Conservation (phyloP, 495 filamentous ascomycete genomes). For the Penicillium desertorum region DNA sequence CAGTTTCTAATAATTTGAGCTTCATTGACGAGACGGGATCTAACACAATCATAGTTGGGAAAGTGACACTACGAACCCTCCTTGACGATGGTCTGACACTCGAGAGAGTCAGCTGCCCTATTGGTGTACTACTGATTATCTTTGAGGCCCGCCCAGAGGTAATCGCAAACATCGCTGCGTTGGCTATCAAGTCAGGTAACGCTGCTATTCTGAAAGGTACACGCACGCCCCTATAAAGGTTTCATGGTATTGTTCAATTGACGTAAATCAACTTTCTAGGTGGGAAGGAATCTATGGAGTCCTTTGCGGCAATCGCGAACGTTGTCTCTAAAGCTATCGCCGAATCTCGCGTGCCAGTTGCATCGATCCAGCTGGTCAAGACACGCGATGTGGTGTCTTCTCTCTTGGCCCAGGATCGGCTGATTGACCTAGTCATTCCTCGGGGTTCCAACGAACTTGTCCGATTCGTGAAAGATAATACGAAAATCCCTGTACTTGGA, state of each 20-base stretch:
- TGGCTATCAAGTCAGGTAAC: conserved; percentile 97
- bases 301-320: conserved; percentile 83
- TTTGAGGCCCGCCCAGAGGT: conserved; percentile 98
- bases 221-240: background rate
- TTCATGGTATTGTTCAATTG: background rate
- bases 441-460: conserved; percentile 93
- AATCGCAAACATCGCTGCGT: conserved; percentile 96
- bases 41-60: conserved; percentile 63
- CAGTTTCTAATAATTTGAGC: background rate
- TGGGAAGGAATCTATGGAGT: conserved; percentile 92
- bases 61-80: conserved; percentile 74
- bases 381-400: conserved; percentile 85
- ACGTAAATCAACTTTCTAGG: conserved; percentile 42
- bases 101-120: conserved; percentile 86
- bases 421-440: conserved; percentile 94
- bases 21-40: background rate
- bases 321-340: conserved; percentile 80
- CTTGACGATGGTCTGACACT: conserved; percentile 87
- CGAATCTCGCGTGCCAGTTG: conserved; percentile 74
- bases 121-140: conserved; percentile 94
- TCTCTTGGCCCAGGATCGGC: conserved; percentile 75
- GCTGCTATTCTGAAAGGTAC: conserved; percentile 92
- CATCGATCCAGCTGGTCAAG: conserved; percentile 86
- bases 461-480: conserved; percentile 81
- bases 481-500: conserved; percentile 92